Percentiles rank a stretch among this genome's conserved stretches.
phyloP scores from a whole-genome alignment of 305 asterid species.

The Solanum chacoense region DNA sequence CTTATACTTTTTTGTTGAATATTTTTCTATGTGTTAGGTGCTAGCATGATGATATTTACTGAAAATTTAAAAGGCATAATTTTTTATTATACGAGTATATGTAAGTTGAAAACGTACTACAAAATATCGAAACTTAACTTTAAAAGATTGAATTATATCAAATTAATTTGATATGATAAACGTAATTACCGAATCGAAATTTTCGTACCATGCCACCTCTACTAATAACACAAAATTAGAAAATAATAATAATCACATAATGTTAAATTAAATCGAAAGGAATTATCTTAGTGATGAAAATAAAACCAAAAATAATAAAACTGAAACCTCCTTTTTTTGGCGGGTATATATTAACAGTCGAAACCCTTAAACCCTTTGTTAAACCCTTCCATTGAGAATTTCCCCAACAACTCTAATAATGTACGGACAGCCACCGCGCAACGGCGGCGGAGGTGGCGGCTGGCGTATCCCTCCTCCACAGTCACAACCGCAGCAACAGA shows the following conservation, averaged over 20 bases:
- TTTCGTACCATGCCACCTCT: background rate
- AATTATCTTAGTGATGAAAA: background rate
- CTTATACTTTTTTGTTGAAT: background rate
- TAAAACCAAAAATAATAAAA: background rate
- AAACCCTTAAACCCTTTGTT: background rate
- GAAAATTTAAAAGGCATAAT: background rate
- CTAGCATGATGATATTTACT: background rate
- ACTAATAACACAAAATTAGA: background rate
- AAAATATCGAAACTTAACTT: background rate
- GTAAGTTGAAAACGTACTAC: background rate
- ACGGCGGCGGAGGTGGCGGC: background rate
- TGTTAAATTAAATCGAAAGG: background rate
- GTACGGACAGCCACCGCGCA: slow-evolving; percentile 1
- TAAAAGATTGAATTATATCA: background rate
- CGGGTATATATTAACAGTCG: background rate
- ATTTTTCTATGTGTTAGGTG: background rate
- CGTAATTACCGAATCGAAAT: background rate
- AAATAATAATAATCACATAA: background rate
- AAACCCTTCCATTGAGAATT: background rate
- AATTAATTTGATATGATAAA: background rate
- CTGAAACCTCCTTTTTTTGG: background rate
- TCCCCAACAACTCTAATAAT: background rate
- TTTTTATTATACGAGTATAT: too few relatives aligned
- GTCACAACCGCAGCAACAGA: background rate
- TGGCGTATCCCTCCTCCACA: background rate